Base-by-base conservation (phyloP, 2,329 filamentous ascomycete genomes). In the Hypoxylon sp. region DNA sequence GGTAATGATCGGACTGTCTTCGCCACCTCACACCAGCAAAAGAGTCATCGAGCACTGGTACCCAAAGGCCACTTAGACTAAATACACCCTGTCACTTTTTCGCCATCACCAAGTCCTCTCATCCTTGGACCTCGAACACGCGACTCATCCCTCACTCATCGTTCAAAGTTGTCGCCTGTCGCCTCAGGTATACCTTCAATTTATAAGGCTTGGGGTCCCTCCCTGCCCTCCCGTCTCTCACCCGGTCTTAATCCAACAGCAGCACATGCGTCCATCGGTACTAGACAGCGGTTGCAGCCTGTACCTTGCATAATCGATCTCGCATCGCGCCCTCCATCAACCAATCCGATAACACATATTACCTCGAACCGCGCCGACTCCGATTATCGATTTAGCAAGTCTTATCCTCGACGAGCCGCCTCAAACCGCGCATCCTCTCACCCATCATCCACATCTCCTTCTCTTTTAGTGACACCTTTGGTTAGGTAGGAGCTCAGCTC, bases 251-350 rank as follows among this genome's bases (percentile, higher is more conserved):
- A 70, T 14, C 42, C 44, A 64, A 49, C 66, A 65, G 53, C 68
- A 74, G 11, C 66, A 74, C 71, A 68, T 71, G 76, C 59, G 56
- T 66, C 37, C 37, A 35, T 67, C 64, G 57, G 59, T 59, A 73
- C 67, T 71, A 73, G 67, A 71, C 65, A 65, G 73, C 74, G 75
- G 75, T 76, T 75, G 73, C 73, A 76, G 71, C 59, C 64, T 58
- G 76, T 78, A 78, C 76, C 77, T 79, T 79, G 77, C 77, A 79
- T 78, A 76, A 77, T 71, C 67, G 66, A 61, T 63, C 35, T 61
- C 46, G 53, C 57, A 37, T 51, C 50, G 14, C 27, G 30, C 50
- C 30, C 50, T 31, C 46, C 11, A 20, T 20, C 61, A 58, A 60
- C 67, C 68, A 67, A 73, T 69, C 68, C 63, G 57, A 63, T 61